Conservation (phyloP, 108 stramenopile species). For the Epipyxis sp. region DNA sequence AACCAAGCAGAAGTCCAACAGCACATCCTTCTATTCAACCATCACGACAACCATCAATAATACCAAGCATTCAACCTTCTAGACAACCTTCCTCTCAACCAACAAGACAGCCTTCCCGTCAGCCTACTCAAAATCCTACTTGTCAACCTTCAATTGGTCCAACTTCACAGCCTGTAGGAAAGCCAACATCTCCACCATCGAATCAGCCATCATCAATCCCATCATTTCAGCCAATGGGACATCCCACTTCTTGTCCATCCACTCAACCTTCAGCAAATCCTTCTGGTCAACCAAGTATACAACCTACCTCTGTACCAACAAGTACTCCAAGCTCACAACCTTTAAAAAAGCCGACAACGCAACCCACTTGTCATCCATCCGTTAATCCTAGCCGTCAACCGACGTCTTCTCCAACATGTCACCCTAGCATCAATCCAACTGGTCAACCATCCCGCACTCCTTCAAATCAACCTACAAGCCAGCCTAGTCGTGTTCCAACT, state of each 20-base stretch:
- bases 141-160: neutral
- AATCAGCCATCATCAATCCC: neutral
- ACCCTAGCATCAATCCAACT: neutral
- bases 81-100: neutral
- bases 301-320: conserved; percentile 10
- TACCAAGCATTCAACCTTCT: neutral
- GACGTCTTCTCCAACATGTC: neutral
- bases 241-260: conserved; percentile 13
- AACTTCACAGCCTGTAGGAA: neutral
- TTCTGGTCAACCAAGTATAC: neutral
- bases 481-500: neutral
- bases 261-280: conserved; percentile 14
- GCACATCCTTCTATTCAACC: neutral
- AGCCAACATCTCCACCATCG: neutral
- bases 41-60: neutral
- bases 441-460: neutral
- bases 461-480: neutral
- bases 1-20: neutral
- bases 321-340: too few relatives aligned
- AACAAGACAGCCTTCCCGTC: neutral
- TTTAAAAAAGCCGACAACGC: too few relatives aligned
- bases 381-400: neutral
- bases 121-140: neutral
- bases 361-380: too few relatives aligned
- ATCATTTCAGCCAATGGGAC: conserved; percentile 11